Evolutionary conservation across 2,329 filamentous ascomycete genomes (phyloP).

Genomic region (Neofusicoccum parvum): DNA sequence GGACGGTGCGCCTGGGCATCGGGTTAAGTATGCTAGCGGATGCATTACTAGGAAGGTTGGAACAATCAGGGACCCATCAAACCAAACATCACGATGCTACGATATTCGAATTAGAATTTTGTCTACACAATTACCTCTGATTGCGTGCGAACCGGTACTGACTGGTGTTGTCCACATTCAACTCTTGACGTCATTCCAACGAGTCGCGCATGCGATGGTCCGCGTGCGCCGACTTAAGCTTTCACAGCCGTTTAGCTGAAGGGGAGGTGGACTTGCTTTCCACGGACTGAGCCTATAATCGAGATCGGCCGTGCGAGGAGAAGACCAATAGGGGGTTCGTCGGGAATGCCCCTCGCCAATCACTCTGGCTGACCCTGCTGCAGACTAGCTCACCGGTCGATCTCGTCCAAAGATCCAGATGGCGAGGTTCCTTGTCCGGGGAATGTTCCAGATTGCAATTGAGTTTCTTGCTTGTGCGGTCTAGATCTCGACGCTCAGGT

Average conservation of each 20-base stretch:
- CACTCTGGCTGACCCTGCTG: background rate
- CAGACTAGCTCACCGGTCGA: slow-evolving; percentile 1
- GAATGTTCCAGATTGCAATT: background rate
- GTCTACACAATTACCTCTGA: background rate
- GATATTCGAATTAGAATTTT: slow-evolving; percentile 5
- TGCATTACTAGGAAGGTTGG: background rate
- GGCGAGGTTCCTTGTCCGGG: background rate
- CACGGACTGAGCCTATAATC: slow-evolving; percentile 6
- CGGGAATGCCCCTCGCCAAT: background rate
- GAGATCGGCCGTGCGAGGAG: slow-evolving; percentile 1
- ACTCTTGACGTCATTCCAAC: background rate
- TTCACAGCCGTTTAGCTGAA: background rate
- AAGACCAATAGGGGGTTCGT: background rate
- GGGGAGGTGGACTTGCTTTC: background rate
- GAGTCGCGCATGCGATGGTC: background rate
- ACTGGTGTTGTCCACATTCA: background rate
- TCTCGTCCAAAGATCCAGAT: background rate
- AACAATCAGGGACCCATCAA: background rate
- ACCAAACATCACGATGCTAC: slow-evolving; percentile 2
- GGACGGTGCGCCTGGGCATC: background rate
- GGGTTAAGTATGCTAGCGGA: background rate
- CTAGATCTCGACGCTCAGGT: too few relatives aligned
- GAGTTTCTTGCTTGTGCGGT: background rate
- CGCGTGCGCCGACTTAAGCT: background rate
- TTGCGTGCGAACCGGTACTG: background rate